Conservation (phyloP, 257 asterid species). For the Lithospermum erythrorhizon region DNA sequence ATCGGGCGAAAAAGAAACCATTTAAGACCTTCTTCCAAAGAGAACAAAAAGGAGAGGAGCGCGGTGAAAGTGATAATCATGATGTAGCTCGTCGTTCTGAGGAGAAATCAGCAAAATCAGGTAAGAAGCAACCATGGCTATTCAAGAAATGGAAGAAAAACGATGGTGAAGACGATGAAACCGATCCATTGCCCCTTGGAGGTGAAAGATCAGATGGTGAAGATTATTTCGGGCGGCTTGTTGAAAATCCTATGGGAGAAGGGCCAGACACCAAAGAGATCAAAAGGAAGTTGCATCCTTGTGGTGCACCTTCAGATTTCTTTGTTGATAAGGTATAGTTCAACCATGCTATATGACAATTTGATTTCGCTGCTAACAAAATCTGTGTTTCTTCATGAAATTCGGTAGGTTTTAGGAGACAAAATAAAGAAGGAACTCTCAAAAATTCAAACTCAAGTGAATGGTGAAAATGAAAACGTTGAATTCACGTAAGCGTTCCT, state of each 20-base stretch:
- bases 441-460: constrained; percentile 37
- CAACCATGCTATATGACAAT: background rate
- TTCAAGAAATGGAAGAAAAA: constrained; percentile 74
- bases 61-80: constrained; percentile 8
- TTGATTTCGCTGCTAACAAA: too few relatives aligned
- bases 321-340: constrained; percentile 59
- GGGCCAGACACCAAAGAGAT: constrained; percentile 54
- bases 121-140: constrained; percentile 48
- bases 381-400: background rate
- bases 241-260: constrained; percentile 42
- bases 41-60: constrained; percentile 18
- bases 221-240: constrained; percentile 27
- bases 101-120: constrained; percentile 21
- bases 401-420: constrained; percentile 53
- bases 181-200: constrained; percentile 35
- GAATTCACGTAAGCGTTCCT: constrained; percentile 40
- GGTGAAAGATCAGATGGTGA: constrained; percentile 29
- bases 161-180: constrained; percentile 34
- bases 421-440: constrained; percentile 51
- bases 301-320: constrained; percentile 63
- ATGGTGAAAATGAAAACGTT: constrained; percentile 22
- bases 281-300: constrained; percentile 59
- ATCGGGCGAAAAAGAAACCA: constrained; percentile 28
- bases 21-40: constrained; percentile 30
- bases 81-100: constrained; percentile 10